Percentiles rank a stretch among this genome's conserved stretches.
Evolutionary conservation across 352 stramenopile genomes (phyloP).

Genomic region (Pythium sp.): DNA sequence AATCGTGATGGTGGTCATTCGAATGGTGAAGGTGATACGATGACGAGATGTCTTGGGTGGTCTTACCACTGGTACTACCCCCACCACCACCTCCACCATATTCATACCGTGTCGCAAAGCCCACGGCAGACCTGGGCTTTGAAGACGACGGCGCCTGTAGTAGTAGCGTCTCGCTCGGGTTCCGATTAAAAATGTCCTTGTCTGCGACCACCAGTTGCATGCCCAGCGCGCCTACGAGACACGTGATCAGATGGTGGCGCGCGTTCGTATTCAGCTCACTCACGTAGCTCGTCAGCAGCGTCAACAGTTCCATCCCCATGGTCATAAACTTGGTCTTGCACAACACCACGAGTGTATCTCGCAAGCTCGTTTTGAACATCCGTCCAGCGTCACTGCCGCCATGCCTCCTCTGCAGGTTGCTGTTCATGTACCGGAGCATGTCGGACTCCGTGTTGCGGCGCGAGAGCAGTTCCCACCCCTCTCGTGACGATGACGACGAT

Average conservation of each 20-base stretch:
- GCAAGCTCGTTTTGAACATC: slow-evolving; percentile 28
- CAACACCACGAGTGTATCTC: slow-evolving; percentile 35
- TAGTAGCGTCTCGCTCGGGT: background rate
- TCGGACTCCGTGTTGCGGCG: slow-evolving; percentile 23
- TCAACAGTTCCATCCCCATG: slow-evolving; percentile 69
- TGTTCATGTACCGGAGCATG: slow-evolving; percentile 19
- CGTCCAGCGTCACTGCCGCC: background rate
- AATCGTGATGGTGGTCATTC: slow-evolving; percentile 10
- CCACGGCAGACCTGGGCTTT: slow-evolving; percentile 1
- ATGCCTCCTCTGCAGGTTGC: slow-evolving; percentile 8
- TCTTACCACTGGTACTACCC: background rate
- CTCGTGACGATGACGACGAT: slow-evolving; percentile 10
- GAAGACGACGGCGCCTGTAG: slow-evolving; percentile 6
- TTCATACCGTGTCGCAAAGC: slow-evolving; percentile 1
- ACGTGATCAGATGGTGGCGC: slow-evolving; percentile 59
- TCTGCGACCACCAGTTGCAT: slow-evolving; percentile 53
- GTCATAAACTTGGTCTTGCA: slow-evolving; percentile 70
- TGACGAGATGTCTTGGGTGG: background rate
- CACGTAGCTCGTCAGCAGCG: slow-evolving; percentile 67
- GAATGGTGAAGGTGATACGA: background rate
- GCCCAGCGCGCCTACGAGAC: slow-evolving; percentile 52
- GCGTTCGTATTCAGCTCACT: slow-evolving; percentile 35
- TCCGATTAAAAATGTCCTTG: slow-evolving; percentile 39
- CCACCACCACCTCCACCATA: background rate
- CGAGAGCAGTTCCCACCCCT: slow-evolving; percentile 13